phyloP scores from a whole-genome alignment of 805 yeast species.

The Candida pseudofarinosa region DNA sequence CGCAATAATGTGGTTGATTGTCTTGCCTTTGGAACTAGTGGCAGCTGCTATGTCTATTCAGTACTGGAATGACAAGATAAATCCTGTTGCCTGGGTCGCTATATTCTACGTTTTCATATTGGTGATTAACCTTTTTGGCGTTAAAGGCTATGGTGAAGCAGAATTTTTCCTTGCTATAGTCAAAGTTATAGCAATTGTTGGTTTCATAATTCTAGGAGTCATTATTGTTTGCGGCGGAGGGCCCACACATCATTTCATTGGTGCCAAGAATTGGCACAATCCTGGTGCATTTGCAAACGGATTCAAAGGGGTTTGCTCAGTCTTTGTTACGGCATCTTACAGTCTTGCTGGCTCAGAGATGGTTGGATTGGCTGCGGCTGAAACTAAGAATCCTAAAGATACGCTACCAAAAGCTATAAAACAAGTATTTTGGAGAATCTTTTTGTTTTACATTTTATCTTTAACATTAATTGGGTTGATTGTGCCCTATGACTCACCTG shows the following conservation, averaged over 20 bases:
- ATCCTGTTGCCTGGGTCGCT: conserved; percentile 36
- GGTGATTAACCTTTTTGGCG: conserved; percentile 30
- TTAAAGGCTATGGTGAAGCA: conserved; percentile 36
- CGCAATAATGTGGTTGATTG: conserved; percentile 36
- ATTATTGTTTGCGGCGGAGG: conserved; percentile 38
- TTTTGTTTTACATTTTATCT: conserved; percentile 34
- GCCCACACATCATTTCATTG: conserved; percentile 33
- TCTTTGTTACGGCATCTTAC: conserved; percentile 35
- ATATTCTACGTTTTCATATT: conserved; percentile 29
- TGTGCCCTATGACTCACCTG: conserved; percentile 49
- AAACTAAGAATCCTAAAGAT: conserved; percentile 35
- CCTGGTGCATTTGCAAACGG: conserved; percentile 36
- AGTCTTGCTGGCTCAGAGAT: conserved; percentile 35
- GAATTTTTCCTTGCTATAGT: conserved; percentile 29
- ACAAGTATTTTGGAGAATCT: conserved; percentile 43
- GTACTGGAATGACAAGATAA: conserved; percentile 31
- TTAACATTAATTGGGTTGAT: conserved; percentile 33
- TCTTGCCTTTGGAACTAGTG: conserved; percentile 34
- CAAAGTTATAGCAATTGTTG: conserved; percentile 32
- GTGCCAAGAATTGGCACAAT: conserved; percentile 27
- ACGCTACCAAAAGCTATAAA: conserved; percentile 40
- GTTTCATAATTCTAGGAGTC: conserved; percentile 33
- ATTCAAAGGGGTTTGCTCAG: conserved; percentile 35
- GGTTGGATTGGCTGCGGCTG: conserved; percentile 38
- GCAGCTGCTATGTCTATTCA: conserved; percentile 36